A percentile compares a stretch with the other conserved stretches of the same genome.
phyloP scores from a whole-genome alignment of 129 eudicot genomes.

The Centrapalus pauciflorus region DNA sequence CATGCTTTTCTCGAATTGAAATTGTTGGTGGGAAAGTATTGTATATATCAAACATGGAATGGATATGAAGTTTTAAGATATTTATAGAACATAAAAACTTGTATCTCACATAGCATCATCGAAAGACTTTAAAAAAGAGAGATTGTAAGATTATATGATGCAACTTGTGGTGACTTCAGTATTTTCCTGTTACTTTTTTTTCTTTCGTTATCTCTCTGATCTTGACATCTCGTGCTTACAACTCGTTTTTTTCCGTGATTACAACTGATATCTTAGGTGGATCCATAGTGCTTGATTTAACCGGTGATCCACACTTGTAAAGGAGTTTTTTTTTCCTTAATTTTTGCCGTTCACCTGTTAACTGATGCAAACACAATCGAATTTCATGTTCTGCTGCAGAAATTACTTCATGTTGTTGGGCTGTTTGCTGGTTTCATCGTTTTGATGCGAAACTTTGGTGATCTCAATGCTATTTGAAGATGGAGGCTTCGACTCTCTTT shows the following conservation, averaged over 20 bases:
- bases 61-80: too few relatives aligned
- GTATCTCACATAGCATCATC: too few relatives aligned
- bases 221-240: neutral
- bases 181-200: neutral
- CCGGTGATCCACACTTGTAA: too few relatives aligned
- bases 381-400: constrained; percentile 23
- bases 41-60: too few relatives aligned
- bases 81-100: too few relatives aligned
- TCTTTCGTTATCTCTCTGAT: neutral
- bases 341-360: neutral
- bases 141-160: too few relatives aligned
- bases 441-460: constrained; percentile 47
- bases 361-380: neutral
- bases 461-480: constrained; percentile 36
- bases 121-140: too few relatives aligned
- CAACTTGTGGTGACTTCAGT: neutral
- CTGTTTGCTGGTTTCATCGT: constrained; percentile 47
- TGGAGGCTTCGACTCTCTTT: constrained; percentile 4
- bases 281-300: neutral
- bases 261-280: neutral
- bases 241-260: neutral
- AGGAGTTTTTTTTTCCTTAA: neutral
- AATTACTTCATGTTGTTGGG: constrained; percentile 40
- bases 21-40: too few relatives aligned
- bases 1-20: too few relatives aligned